Conservation (phyloP, 2,329 filamentous ascomycete species). For the Scorias spongiosa region DNA sequence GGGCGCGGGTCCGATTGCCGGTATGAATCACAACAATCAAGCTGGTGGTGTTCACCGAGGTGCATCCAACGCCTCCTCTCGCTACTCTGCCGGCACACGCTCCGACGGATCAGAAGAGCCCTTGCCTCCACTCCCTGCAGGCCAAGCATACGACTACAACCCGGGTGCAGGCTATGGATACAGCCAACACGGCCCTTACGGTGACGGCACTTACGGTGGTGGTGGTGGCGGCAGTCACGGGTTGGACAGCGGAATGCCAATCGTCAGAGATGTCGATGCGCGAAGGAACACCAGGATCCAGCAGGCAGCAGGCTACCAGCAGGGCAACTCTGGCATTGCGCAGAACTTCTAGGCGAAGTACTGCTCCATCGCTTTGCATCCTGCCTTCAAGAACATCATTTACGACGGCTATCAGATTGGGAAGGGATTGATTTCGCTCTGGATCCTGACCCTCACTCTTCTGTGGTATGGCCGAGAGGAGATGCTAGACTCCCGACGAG, state of each 20-base stretch:
- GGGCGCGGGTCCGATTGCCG: conserved; percentile 49
- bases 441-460: too few species aligned
- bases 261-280: conserved; percentile 87
- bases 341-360: conserved; percentile 62
- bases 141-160: conserved; percentile 17
- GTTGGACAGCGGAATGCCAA: conserved; percentile 51
- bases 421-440: too few species aligned
- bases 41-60: conserved; percentile 62
- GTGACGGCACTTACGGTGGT: conserved; percentile 37
- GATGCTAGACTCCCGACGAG: too few species aligned
- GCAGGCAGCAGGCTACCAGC: conserved; percentile 74
- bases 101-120: conserved; percentile 47
- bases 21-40: conserved; percentile 40
- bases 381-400: too few species aligned
- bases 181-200: conserved; percentile 41
- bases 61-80: conserved; percentile 88
- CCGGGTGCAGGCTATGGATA: conserved; percentile 33
- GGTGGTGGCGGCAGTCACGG: conserved; percentile 30
- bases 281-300: conserved; percentile 90
- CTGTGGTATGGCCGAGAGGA: too few species aligned
- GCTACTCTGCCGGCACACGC: conserved; percentile 68
- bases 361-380: too few species aligned
- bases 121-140: conserved; percentile 5
- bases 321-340: conserved; percentile 80
- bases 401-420: too few species aligned